A percentile compares a stretch with the other conserved stretches of the same genome.
Conservation (phyloP, 108 stramenopile genomes). For the Skeletonema tropicum region DNA sequence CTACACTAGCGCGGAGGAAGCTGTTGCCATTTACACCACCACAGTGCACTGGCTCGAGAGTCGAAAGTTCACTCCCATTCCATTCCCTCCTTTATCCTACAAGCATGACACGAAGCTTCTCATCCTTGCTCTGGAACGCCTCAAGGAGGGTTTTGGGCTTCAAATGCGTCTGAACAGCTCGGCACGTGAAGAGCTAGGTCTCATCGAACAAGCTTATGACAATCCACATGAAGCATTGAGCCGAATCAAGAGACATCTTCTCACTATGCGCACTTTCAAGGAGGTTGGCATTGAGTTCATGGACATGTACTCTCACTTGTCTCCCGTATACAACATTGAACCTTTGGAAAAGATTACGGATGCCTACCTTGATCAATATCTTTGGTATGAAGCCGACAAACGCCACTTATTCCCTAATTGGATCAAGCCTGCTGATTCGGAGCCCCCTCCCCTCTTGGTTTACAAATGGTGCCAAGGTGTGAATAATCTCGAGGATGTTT, state of each 20-base stretch:
- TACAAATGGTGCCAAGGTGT: constrained; percentile 99
- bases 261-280: constrained; percentile 99
- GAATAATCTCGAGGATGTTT: constrained; percentile 97
- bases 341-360: constrained; percentile 99
- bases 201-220: constrained; percentile 99
- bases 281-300: constrained; percentile 99
- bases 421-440: constrained; percentile 98
- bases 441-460: constrained; percentile 98
- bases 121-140: constrained; percentile 97
- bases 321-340: constrained; percentile 97
- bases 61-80: constrained; percentile 98
- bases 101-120: constrained; percentile 99
- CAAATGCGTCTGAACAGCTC: constrained; percentile 94
- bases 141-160: constrained; percentile 97
- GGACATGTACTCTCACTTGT: constrained; percentile 98
- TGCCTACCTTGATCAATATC: constrained; percentile 99
- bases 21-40: constrained; percentile 99
- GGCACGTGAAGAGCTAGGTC: constrained; percentile 96
- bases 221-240: constrained; percentile 99
- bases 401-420: constrained; percentile 96
- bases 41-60: constrained; percentile 99
- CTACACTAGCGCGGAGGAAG: constrained; percentile 98
- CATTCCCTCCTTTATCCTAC: constrained; percentile 99
- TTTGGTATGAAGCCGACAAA: constrained; percentile 99
- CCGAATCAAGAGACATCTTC: constrained; percentile 98